A percentile compares a stretch with the other conserved stretches of the same genome.
Conservation (phyloP, 177 flowering plant genomes). For the Telopea speciosissima region DNA sequence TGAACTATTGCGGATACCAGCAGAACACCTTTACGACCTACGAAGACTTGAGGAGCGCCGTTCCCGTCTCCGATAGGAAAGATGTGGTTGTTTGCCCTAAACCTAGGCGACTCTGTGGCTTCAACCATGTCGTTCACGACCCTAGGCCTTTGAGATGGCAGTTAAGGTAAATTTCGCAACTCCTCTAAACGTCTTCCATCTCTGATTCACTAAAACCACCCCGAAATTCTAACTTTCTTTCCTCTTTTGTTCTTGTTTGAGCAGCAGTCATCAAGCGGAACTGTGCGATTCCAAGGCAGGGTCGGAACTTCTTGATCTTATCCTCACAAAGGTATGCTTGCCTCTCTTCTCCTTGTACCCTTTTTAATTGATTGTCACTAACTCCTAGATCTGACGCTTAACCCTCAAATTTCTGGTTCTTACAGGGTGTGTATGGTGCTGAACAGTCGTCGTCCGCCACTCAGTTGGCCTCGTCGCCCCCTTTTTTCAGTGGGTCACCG, state of each 20-base stretch:
- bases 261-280: conserved; percentile 31
- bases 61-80: conserved; percentile 30
- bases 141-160: conserved; percentile 47
- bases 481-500: conserved; percentile 51
- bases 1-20: conserved; percentile 50
- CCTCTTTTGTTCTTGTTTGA: neutral
- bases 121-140: conserved; percentile 18
- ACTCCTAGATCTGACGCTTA: too few relatives aligned
- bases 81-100: conserved; percentile 66
- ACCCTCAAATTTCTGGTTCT: too few relatives aligned
- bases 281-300: conserved; percentile 35
- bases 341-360: neutral
- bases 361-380: neutral
- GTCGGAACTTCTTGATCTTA: conserved; percentile 43
- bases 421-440: conserved; percentile 28
- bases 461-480: conserved; percentile 38
- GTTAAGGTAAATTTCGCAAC: conserved; percentile 31
- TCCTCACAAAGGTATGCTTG: conserved; percentile 37
- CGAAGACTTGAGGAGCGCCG: conserved; percentile 43
- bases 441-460: conserved; percentile 19
- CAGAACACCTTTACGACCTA: conserved; percentile 47
- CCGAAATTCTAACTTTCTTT: neutral
- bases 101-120: conserved; percentile 52
- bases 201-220: neutral
- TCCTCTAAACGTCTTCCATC: neutral